These are phyloP conservation scores for Thraustochytrium striatum DNA, from an alignment of 352 stramenopile species.

Conservation along the genomic window DNA sequence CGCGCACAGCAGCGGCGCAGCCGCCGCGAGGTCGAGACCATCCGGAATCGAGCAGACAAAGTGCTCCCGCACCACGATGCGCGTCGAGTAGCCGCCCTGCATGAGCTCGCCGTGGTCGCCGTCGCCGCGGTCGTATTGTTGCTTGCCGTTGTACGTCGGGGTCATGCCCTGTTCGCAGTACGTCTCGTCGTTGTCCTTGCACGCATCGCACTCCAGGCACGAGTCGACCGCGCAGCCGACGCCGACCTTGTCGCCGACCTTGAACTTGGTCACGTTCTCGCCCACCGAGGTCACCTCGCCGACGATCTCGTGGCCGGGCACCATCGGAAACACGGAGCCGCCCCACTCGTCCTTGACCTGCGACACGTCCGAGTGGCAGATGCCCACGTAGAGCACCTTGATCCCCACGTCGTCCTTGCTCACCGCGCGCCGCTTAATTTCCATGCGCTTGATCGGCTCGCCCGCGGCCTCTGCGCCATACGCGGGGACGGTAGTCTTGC, in stretches of 20 bases:
- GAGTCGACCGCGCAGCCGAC: slow-evolving; percentile 70
- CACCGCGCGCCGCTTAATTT: slow-evolving; percentile 33
- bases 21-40: slow-evolving; percentile 61
- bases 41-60: slow-evolving; percentile 73
- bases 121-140: slow-evolving; percentile 45
- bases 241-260: slow-evolving; percentile 68
- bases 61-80: slow-evolving; percentile 62
- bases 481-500: too few relatives aligned
- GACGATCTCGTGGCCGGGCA: slow-evolving; percentile 58
- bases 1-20: slow-evolving; percentile 71
- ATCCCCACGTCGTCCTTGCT: slow-evolving; percentile 37
- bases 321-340: not conserved
- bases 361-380: slow-evolving; percentile 40
- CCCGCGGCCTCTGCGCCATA: not conserved
- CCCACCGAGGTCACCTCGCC: slow-evolving; percentile 61
- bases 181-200: slow-evolving; percentile 61
- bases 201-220: slow-evolving; percentile 67
- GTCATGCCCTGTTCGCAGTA: slow-evolving; percentile 60
- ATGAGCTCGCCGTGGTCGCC: slow-evolving; percentile 53
- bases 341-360: slow-evolving; percentile 29
- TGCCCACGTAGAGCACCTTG: slow-evolving; percentile 31
- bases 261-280: slow-evolving; percentile 61
- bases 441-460: slow-evolving; percentile 2
- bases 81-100: slow-evolving; percentile 67
- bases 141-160: slow-evolving; percentile 60